phyloP scores from a whole-genome alignment of 2,329 filamentous ascomycete genomes.

The Aspergillus persii region DNA sequence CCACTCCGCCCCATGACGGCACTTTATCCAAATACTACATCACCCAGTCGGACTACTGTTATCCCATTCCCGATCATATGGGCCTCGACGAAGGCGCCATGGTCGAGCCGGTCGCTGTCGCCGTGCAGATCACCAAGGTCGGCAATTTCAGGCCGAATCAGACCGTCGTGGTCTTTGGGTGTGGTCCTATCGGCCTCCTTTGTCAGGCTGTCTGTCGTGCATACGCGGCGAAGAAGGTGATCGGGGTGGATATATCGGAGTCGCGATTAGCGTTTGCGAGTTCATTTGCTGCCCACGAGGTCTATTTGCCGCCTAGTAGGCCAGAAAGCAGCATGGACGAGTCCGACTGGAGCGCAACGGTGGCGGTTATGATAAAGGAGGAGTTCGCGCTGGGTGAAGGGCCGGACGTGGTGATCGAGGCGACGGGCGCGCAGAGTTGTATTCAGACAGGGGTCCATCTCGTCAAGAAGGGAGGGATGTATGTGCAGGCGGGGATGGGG shows the following conservation, averaged over 20 bases:
- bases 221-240: slow-evolving; percentile 46
- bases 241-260: slow-evolving; percentile 46
- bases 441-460: slow-evolving; percentile 50
- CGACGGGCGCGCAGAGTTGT: slow-evolving; percentile 48
- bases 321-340: slow-evolving; percentile 26
- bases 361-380: slow-evolving; percentile 42
- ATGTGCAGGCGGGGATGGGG: slow-evolving; percentile 54
- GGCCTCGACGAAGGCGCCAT: slow-evolving; percentile 53
- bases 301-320: slow-evolving; percentile 39
- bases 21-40: slow-evolving; percentile 52
- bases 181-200: slow-evolving; percentile 51
- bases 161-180: slow-evolving; percentile 51
- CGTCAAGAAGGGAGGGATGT: slow-evolving; percentile 48
- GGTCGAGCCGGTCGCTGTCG: slow-evolving; percentile 54
- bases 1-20: slow-evolving; percentile 51
- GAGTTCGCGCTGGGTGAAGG: slow-evolving; percentile 44
- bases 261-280: not conserved
- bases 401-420: slow-evolving; percentile 52
- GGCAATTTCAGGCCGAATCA: slow-evolving; percentile 42
- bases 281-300: slow-evolving; percentile 45
- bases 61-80: slow-evolving; percentile 46
- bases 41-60: slow-evolving; percentile 48
- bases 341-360: slow-evolving; percentile 36
- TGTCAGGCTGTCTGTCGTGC: slow-evolving; percentile 49
- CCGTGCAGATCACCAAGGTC: slow-evolving; percentile 47